These are phyloP conservation scores for Pseudogymnoascus sp. DNA, from an alignment of 2,329 filamentous ascomycete genomes.

Conservation along the genomic window DNA sequence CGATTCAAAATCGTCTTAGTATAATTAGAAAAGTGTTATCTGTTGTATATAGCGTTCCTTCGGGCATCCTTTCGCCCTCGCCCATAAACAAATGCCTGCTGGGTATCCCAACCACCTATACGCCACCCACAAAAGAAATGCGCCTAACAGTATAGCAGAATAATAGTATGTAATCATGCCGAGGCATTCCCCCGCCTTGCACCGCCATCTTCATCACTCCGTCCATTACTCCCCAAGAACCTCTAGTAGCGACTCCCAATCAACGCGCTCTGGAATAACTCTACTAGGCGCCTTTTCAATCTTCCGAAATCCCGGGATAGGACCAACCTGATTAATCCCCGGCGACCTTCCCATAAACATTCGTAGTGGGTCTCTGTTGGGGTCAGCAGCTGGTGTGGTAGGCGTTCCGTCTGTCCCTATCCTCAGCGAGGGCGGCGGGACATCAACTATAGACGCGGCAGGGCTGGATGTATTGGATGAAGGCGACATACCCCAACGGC, in stretches of 20 bases:
- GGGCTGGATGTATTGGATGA: constrained; percentile 20
- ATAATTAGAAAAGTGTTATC: not conserved
- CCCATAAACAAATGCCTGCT: not conserved
- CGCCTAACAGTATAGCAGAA: not conserved
- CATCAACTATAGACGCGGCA: constrained; percentile 9
- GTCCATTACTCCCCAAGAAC: constrained; percentile 18
- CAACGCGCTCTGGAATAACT: constrained; percentile 23
- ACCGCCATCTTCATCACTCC: not conserved
- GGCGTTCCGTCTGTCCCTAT: constrained; percentile 22
- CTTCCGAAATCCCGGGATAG: constrained; percentile 63
- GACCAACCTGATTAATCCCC: constrained; percentile 72
- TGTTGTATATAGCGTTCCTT: not conserved
- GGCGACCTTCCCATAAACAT: constrained; percentile 45
- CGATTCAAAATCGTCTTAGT: not conserved
- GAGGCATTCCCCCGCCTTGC: not conserved
- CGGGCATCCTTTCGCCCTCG: not conserved
- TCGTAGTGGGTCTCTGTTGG: constrained; percentile 27
- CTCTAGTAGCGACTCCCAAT: constrained; percentile 26
- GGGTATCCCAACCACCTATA: not conserved
- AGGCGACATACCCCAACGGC: constrained; percentile 53
- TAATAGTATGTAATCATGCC: constrained; percentile 5
- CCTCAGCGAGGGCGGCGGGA: constrained; percentile 2
- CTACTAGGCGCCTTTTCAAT: constrained; percentile 24
- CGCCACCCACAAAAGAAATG: not conserved
- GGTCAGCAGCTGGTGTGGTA: constrained; percentile 24